Evolutionary conservation across 1,284 basidiomycete genomes (phyloP), one percentile per base, ranked within the genome.

Genomic region (Fomitopsis palustris): DNA sequence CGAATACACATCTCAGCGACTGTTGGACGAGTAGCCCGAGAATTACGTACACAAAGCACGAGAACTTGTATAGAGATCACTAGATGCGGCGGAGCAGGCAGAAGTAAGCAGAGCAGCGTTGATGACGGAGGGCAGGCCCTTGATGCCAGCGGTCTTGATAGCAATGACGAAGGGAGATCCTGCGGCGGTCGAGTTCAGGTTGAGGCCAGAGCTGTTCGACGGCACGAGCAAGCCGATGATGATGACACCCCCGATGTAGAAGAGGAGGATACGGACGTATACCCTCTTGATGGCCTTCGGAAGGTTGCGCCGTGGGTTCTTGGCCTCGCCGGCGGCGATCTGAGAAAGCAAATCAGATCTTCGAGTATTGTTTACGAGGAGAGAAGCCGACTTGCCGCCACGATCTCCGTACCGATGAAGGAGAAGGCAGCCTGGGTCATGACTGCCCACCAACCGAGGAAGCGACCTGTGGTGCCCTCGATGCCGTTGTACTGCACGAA

Each of bases 41-140:
- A 38, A 23, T 16, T 9, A 76, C 87, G 67, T 65, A 90, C 88
- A 94, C 9, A 95, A 77, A 4, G 89, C 90, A 57, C 93, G 85
- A 19, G 89, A 92, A 54, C 86, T 86, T 0, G 90, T 91, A 75
- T 93, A 96, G 56, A 96, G 72, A 67, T 94, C 88, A 66, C 87
- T 89, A 21, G 87, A 91, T 0, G 90, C 92, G 16, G 94, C 92
- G 8, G 91, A 94, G 83, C 90, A 92, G 1, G 94, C 93, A 2
- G 92, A 91, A 23, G 88, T 92, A 62, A 96, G 74, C 31, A 96
- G 81, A 68, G 85, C 87, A 16, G 95, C 93, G 71, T 96, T 96
- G 76, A 95, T 92, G 65, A 94, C 90, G 85, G 67, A 93, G 85
- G 92, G 91, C 2, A 95, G 75, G 9, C 78, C 80, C 62, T 83